These are phyloP conservation scores for Psidium guajava DNA, from an alignment of 345 rosid species.

Conservation along the genomic window DNA sequence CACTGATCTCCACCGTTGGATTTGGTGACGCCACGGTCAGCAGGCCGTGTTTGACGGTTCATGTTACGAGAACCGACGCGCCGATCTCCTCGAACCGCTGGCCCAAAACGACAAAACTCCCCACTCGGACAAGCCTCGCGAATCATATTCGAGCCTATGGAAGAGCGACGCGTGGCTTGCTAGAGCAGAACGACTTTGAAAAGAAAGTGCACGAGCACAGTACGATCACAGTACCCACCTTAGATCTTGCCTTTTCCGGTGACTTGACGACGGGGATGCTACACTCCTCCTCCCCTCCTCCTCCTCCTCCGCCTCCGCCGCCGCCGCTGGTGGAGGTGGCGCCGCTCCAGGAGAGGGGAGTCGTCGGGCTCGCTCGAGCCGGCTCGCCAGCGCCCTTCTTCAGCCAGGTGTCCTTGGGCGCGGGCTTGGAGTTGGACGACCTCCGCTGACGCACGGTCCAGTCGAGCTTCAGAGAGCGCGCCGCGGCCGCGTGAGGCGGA, in stretches of 20 bases:
- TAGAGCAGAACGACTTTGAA: not conserved
- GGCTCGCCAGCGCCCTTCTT: not conserved
- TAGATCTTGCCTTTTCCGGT: not conserved
- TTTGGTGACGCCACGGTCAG: not conserved
- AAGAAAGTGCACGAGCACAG: not conserved
- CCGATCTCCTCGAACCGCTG: not conserved
- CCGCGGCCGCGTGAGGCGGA: not conserved
- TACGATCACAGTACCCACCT: not conserved
- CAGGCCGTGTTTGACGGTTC: not conserved
- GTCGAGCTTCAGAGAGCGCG: not conserved
- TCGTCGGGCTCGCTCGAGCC: not conserved
- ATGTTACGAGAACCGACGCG: not conserved
- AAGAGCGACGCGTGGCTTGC: not conserved
- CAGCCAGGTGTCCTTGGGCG: not conserved
- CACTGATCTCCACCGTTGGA: not conserved
- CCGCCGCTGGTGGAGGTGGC: conserved; percentile 4
- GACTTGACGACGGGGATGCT: not conserved
- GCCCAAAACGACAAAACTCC: not conserved
- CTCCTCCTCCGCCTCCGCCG: not conserved
- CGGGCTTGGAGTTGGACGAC: not conserved
- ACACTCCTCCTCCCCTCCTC: not conserved
- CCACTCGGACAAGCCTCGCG: not conserved
- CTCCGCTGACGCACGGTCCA: conserved; percentile 5
- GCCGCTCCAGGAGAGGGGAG: conserved; percentile 7
- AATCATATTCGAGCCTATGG: not conserved